phyloP scores from a whole-genome alignment of 108 stramenopile species.

The Pseudonitzschia delicatissima region DNA sequence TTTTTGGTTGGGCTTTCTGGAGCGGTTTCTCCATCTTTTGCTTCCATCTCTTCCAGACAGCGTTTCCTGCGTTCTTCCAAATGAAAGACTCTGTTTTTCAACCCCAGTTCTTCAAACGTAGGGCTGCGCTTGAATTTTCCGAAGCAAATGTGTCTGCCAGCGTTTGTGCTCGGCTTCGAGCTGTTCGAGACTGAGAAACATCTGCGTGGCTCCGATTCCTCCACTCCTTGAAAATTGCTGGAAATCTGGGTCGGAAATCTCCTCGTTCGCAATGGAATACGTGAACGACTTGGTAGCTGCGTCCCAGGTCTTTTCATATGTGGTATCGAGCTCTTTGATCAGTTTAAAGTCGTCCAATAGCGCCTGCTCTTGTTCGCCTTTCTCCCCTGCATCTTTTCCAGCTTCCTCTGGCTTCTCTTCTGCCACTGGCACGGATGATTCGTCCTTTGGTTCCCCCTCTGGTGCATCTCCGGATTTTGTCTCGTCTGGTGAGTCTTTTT shows the following conservation, averaged over 20 bases:
- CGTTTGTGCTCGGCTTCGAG: conserved; percentile 54
- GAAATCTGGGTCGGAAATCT: conserved; percentile 19
- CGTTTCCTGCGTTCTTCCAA: conserved; percentile 53
- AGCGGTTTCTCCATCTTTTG: conserved; percentile 14
- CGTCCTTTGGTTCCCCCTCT: background rate
- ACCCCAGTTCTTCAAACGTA: conserved; percentile 70
- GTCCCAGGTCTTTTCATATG: conserved; percentile 36
- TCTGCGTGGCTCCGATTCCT: conserved; percentile 31
- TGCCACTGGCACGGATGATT: conserved; percentile 3
- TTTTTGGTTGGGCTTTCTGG: conserved; percentile 5
- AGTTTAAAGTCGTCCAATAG: conserved; percentile 6
- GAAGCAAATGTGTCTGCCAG: conserved; percentile 56
- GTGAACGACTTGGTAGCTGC: conserved; percentile 12
- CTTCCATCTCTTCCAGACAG: conserved; percentile 24
- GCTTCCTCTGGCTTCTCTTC: background rate
- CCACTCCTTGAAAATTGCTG: conserved; percentile 27
- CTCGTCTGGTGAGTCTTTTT: conserved; percentile 1
- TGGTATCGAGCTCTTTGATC: conserved; percentile 31
- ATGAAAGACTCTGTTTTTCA: conserved; percentile 52
- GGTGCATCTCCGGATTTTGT: background rate
- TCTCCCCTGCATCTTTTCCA: too few species aligned
- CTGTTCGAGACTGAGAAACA: conserved; percentile 38
- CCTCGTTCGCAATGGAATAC: conserved; percentile 20
- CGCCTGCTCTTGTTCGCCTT: too few species aligned
- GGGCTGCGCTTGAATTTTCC: conserved; percentile 64